Evolutionary conservation across 768 basidiomycete species (phyloP), one percentile per base, ranked within the genome.

Genomic region (Pisolithus sp.): DNA sequence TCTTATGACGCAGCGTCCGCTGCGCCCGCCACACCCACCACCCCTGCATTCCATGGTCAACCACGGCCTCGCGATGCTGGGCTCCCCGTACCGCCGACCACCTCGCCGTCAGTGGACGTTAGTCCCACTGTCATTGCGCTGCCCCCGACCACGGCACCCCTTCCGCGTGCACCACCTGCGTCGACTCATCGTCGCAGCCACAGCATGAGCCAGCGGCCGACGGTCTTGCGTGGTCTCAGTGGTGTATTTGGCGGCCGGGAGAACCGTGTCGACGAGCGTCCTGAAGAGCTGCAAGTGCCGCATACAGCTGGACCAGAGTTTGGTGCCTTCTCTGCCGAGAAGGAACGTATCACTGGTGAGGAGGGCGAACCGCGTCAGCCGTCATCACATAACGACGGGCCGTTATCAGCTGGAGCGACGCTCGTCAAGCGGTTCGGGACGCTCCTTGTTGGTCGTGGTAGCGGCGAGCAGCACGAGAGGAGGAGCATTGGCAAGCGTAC

Each of bases 111-210:
- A 3, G 55, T 62, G 26, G 73, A 74, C 31, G 52, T 65, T 18
- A 36, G 55, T 31, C 46, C 49, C 7, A 9, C 50, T 15, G 60
- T 70, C 26, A 26, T 6, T 1, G 43, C 53, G 1, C 63, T 71
- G 0, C 61, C 69, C 0, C 26, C 5, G 26, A 71, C 67, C 17
- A 50, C 67, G 0, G 47, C 62, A 5, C 48, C 70, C 3, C 47
- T 80, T 50, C 87, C 86, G 0, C 76, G 86, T 34, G 81, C 86
- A 1, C 89, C 90, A 2, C 81, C 86, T 7, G 85, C 83, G 4
- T 83, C 84, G 28, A 87, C 85, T 5, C 91, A 93, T 67, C 76
- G 85, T 48, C 75, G 89, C 49, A 91, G 87, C 54, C 90, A 92
- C 64, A 89, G 87, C 61, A 76, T 93, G 67, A 88, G 85, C 58